Percentiles rank a stretch among this genome's conserved stretches.
Evolutionary conservation across 2,329 filamentous ascomycete genomes (phyloP).

Genomic region (Fusarium nisikadoi): DNA sequence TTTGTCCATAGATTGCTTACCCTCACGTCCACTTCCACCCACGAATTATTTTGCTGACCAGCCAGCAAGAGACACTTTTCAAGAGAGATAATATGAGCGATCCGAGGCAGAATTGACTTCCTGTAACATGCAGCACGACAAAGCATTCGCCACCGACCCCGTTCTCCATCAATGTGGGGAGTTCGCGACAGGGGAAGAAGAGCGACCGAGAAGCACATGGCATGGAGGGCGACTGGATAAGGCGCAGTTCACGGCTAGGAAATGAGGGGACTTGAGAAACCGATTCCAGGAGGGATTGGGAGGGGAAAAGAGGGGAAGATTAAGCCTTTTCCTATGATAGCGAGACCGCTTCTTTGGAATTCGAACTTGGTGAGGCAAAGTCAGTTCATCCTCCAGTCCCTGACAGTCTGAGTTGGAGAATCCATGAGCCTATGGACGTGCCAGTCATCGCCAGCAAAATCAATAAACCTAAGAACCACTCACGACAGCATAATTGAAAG

Average conservation of each 20-base stretch:
- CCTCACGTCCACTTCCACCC: not conserved
- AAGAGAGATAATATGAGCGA: constrained; percentile 3
- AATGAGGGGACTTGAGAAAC: constrained; percentile 18
- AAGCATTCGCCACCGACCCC: constrained; percentile 34
- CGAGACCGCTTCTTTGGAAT: constrained; percentile 1
- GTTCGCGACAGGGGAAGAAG: constrained; percentile 28
- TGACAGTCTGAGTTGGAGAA: not conserved
- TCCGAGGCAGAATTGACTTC: constrained; percentile 4
- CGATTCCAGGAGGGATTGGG: constrained; percentile 13
- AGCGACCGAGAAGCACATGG: constrained; percentile 12
- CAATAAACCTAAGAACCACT: not conserved
- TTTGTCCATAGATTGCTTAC: constrained; percentile 31
- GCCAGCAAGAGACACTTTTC: constrained; percentile 8
- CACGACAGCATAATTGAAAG: constrained; percentile 8
- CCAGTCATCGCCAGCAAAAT: not conserved
- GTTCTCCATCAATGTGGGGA: constrained; percentile 37
- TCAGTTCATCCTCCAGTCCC: not conserved
- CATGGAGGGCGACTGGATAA: constrained; percentile 27
- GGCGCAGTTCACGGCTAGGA: constrained; percentile 25
- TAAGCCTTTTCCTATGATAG: constrained; percentile 7
- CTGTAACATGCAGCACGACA: constrained; percentile 10
- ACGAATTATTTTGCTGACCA: constrained; percentile 13
- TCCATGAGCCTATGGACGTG: not conserved
- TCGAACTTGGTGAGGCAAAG: not conserved
- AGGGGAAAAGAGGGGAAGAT: constrained; percentile 18